Base-by-base conservation (phyloP, 441 rosid genomes). In the Populus hybrid region DNA sequence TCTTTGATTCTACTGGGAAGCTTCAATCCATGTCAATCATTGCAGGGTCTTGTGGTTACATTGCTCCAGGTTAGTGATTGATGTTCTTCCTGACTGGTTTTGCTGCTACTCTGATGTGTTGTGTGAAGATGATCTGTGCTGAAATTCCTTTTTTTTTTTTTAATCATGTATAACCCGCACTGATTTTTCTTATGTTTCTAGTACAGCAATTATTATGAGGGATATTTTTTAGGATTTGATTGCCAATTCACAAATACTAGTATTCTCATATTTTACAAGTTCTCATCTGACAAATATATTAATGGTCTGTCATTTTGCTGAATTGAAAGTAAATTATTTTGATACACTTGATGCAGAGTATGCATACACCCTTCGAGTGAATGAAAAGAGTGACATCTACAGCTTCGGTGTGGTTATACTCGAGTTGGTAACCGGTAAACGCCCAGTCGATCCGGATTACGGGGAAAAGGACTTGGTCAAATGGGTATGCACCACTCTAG, bases 11-110 rank as follows among this genome's bases (percentile, higher is more conserved):
- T 26, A 79, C 91, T 1, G 98, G 94, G 30, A 96, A 91, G 86
- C 91, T 87, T 0, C 87, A 91, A 76, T 92, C 99, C 10, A 95
- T 95, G 99, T 95, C 99, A 11, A 89, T 86, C n/a, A 91, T 95
- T 67, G 98, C 99, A n/a, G 99, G 99, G 7, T 96, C 99, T 30
- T 93, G 98, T 74, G 99, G 99, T 72, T 96, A 96, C 84, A 94
- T 96, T 74, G 99, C 99, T 42, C 99, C 99, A 84, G 99, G 99
- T 94, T 78, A 81, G 91, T 79, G 40, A 59, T 10, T 46, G 50
- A 11, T 0, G 50, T 42, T 42, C 50, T 42, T 42, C 50, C 50
- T 10, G 0, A 42, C 50, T 42, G 1, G 50, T 42, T 11, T 42
- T 10, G 50, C 14, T 42, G 0, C 50, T 42, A 0, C 50, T 42